Evolutionary conservation across 2,329 filamentous ascomycete genomes (phyloP).

Genomic region (Monosporascus sp.): DNA sequence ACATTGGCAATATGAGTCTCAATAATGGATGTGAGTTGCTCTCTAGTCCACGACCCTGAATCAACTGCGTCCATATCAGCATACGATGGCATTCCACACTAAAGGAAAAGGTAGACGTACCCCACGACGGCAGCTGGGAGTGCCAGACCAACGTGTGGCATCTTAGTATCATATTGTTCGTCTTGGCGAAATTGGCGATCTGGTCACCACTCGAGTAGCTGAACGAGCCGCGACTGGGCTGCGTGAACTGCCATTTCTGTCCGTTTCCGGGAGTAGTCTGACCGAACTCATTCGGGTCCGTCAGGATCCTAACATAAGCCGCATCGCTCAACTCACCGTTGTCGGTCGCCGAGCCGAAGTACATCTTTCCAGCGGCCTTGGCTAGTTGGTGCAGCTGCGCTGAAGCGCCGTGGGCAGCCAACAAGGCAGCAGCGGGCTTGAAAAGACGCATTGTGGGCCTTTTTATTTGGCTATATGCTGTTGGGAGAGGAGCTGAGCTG

Average conservation of each 20-base stretch:
- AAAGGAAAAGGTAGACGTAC: slow-evolving; percentile 1
- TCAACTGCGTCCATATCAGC: slow-evolving; percentile 17
- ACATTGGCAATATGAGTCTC: slow-evolving; percentile 57
- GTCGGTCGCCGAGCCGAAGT: slow-evolving; percentile 62
- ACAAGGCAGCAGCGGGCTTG: slow-evolving; percentile 3
- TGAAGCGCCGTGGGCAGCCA: slow-evolving; percentile 13
- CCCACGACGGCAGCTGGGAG: slow-evolving; percentile 11
- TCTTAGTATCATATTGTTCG: slow-evolving; percentile 47
- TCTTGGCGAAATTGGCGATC: slow-evolving; percentile 41
- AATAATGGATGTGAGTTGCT: slow-evolving; percentile 50
- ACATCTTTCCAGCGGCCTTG: slow-evolving; percentile 49
- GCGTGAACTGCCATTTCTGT: slow-evolving; percentile 59
- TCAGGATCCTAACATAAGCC: slow-evolving; percentile 50
- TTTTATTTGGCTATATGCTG: no score
- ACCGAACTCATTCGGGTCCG: slow-evolving; percentile 54
- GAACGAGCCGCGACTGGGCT: slow-evolving; percentile 53
- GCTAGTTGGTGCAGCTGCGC: slow-evolving; percentile 47
- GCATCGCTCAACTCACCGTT: slow-evolving; percentile 49
- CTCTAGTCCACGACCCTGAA: slow-evolving; percentile 48
- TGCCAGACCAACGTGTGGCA: slow-evolving; percentile 50
- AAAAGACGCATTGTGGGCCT: neutral
- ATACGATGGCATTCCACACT: neutral
- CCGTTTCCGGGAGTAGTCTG: slow-evolving; percentile 60
- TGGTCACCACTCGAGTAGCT: slow-evolving; percentile 53
- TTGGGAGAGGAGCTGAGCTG: no score